phyloP scores from a whole-genome alignment of 306 rosid species.

The Casuarina equisetifolia region DNA sequence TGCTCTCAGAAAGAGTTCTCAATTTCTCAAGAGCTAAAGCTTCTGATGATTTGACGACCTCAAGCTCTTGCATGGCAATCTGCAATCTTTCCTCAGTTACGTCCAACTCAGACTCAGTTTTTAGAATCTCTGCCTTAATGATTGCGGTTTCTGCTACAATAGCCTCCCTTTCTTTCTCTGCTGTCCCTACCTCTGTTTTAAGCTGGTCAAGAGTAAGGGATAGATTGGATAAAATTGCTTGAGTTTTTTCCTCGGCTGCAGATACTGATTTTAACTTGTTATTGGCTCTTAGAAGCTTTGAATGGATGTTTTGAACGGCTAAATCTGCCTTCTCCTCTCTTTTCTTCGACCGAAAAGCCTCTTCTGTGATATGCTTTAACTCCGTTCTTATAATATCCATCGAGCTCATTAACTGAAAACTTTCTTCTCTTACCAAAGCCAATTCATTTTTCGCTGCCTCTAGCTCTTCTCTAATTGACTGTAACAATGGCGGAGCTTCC shows the following conservation, averaged over 20 bases:
- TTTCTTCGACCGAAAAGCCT: slow-evolving; percentile 48
- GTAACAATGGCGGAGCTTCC: slow-evolving; percentile 34
- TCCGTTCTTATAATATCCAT: slow-evolving; percentile 90
- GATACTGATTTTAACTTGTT: slow-evolving; percentile 67
- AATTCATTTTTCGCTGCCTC: slow-evolving; percentile 64
- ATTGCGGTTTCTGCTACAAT: slow-evolving; percentile 44
- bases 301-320: slow-evolving; percentile 51
- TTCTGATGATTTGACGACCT: slow-evolving; percentile 60
- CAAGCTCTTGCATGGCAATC: slow-evolving; percentile 66
- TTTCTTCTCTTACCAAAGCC: slow-evolving; percentile 58
- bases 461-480: slow-evolving; percentile 49
- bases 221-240: slow-evolving; percentile 51
- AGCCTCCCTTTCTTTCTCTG: slow-evolving; percentile 53
- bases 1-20: slow-evolving; percentile 48
- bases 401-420: slow-evolving; percentile 78
- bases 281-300: slow-evolving; percentile 76
- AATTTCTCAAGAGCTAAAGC: slow-evolving; percentile 61
- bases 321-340: slow-evolving; percentile 45
- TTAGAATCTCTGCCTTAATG: slow-evolving; percentile 44
- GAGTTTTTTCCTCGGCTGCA: slow-evolving; percentile 67
- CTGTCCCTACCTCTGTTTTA: slow-evolving; percentile 51
- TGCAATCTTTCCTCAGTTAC: slow-evolving; percentile 58
- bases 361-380: slow-evolving; percentile 51
- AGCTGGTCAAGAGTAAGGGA: slow-evolving; percentile 56
- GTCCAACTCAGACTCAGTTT: slow-evolving; percentile 58